phyloP scores from a whole-genome alignment of 345 rosid genomes.

The Lumnitzera racemosa region DNA sequence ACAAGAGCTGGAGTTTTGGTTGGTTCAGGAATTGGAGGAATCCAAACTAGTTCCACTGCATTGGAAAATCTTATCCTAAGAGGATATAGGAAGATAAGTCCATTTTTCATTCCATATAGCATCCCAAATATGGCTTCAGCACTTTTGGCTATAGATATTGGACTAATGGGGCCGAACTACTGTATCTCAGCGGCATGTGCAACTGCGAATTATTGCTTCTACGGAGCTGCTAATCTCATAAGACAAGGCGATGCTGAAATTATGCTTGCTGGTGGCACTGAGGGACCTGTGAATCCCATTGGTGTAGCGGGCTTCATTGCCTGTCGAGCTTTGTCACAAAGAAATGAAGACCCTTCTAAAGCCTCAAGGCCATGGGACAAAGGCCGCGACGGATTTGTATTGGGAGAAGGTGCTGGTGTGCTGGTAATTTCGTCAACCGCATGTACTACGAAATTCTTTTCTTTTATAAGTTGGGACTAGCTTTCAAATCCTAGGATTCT shows the following conservation, averaged over 20 bases:
- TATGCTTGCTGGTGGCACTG: slow-evolving; percentile 62
- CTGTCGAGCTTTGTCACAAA: slow-evolving; percentile 52
- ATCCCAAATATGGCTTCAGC: slow-evolving; percentile 66
- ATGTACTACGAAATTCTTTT: neutral
- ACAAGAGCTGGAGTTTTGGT: slow-evolving; percentile 53
- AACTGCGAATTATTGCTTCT: slow-evolving; percentile 57
- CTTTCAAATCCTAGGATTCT: too few relatives aligned
- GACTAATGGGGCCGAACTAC: slow-evolving; percentile 65
- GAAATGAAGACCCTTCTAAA: slow-evolving; percentile 40
- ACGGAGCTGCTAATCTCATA: slow-evolving; percentile 54
- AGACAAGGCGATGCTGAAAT: slow-evolving; percentile 57
- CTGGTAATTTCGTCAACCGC: slow-evolving; percentile 23
- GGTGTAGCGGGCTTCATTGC: slow-evolving; percentile 61
- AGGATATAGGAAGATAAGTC: slow-evolving; percentile 53
- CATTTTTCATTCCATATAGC: slow-evolving; percentile 56
- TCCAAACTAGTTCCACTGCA: slow-evolving; percentile 39
- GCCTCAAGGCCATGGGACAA: slow-evolving; percentile 73
- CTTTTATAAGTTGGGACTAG: neutral
- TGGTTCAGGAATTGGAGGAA: slow-evolving; percentile 71
- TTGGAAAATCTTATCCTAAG: slow-evolving; percentile 44
- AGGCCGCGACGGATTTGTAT: slow-evolving; percentile 58
- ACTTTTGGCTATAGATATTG: slow-evolving; percentile 54
- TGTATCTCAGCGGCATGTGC: slow-evolving; percentile 64
- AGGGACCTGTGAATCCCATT: slow-evolving; percentile 42
- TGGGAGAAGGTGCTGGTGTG: slow-evolving; percentile 65